These are phyloP conservation scores for Hypoxylon fuscum DNA, from an alignment of 495 filamentous ascomycete species.

Conservation along the genomic window DNA sequence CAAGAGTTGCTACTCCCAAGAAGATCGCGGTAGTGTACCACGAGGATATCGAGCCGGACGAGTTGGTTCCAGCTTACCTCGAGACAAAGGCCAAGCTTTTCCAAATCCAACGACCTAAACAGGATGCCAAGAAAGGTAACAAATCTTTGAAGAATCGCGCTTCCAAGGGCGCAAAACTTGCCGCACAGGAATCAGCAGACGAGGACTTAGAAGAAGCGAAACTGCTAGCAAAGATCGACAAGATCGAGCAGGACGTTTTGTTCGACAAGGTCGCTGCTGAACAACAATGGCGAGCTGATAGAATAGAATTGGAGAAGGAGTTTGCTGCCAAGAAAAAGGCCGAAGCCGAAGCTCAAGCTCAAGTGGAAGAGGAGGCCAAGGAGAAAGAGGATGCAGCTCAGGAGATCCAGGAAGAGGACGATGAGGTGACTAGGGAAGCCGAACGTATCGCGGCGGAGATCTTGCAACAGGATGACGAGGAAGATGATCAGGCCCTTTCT, in stretches of 20 bases:
- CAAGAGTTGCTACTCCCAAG: slow-evolving; percentile 41
- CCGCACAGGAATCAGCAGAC: slow-evolving; percentile 5
- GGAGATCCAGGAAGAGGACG: slow-evolving; percentile 46
- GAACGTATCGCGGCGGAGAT: slow-evolving; percentile 59
- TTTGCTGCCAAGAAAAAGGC: slow-evolving; percentile 50
- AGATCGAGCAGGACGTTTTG: slow-evolving; percentile 83
- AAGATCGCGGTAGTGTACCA: slow-evolving; percentile 55
- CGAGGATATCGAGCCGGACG: slow-evolving; percentile 72
- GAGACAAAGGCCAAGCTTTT: slow-evolving; percentile 76
- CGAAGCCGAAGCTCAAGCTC: slow-evolving; percentile 46
- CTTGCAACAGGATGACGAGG: slow-evolving; percentile 59
- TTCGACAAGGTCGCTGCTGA: slow-evolving; percentile 84
- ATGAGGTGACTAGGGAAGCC: slow-evolving; percentile 61
- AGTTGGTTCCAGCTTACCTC: slow-evolving; percentile 78
- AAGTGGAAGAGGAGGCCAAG: slow-evolving; percentile 42
- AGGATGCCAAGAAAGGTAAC: slow-evolving; percentile 57
- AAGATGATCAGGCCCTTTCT: slow-evolving; percentile 61
- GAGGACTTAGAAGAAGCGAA: slow-evolving; percentile 65
- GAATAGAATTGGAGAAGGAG: slow-evolving; percentile 70
- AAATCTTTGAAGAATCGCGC: slow-evolving; percentile 43
- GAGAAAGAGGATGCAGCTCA: slow-evolving; percentile 34
- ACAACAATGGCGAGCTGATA: slow-evolving; percentile 72
- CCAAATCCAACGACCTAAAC: slow-evolving; percentile 70
- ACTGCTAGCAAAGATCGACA: slow-evolving; percentile 73
- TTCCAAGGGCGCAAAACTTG: slow-evolving; percentile 12